Evolutionary conservation across 768 basidiomycete species (phyloP), one percentile per base, ranked within the genome.

Genomic region (Chiua virens): DNA sequence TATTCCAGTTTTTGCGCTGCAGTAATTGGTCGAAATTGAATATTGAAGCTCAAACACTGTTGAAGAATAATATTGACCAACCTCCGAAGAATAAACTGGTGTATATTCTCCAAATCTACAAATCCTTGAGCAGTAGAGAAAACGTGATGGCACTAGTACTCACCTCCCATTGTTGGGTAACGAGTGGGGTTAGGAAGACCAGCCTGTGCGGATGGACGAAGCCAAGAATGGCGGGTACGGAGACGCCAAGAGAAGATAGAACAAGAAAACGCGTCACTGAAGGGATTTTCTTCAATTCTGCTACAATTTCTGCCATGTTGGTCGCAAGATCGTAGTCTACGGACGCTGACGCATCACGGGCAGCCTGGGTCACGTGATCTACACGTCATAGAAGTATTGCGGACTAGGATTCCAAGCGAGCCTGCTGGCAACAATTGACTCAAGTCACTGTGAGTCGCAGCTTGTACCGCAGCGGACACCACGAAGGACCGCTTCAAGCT

Each of bases 281-380:
- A 0, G 92, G 91, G 1, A 93, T 89, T 72, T 90, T 92, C 59
- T 76, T 80, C 46, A 92, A 68, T 72, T 92, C 87, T 20, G 79
- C 74, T 3, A 77, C 21, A 34, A 83, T 61, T 17, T 73, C 70
- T 45, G 77, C 70, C 80, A 81, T 81, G n/a, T 45, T 51, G 49
- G 38, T 50, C 15, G 38, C 22, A 22, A 32, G 23, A n/a, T n/a
- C 9, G 10, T 4, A 45, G 11, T 7, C 2, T 8, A 28, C 9
- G 3, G 9, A 4, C 2, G 8, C 5, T 4, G 9, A 2, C 5
- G 9, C 27, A 6, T 28, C 4, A 28, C 7, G 7, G 27, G 5
- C 8, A 28, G 8, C 8, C 2, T 4, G 27, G 4, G 9, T 28
- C 45, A 38, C 45, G 45, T 47, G 45, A 45, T 4, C 25, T n/a